Evolutionary conservation across 2,329 filamentous ascomycete genomes (phyloP).

Genomic region (Xylariaceae sp.): DNA sequence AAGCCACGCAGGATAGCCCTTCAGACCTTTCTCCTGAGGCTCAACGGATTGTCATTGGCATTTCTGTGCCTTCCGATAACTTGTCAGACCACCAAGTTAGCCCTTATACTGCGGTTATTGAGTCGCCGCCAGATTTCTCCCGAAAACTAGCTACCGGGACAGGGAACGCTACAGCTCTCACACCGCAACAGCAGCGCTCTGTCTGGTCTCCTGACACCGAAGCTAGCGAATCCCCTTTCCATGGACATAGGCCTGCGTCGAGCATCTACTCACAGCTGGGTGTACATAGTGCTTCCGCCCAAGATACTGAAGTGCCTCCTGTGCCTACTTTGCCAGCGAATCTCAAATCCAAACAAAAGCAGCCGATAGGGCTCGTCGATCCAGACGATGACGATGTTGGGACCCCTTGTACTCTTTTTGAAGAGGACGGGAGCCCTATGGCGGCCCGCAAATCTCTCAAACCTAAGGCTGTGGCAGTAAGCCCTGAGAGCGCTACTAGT

Average conservation of each 20-base stretch:
- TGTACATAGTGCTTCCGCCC: constrained; percentile 35
- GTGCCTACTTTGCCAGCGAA: constrained; percentile 59
- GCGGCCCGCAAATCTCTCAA: constrained; percentile 44
- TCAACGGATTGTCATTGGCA: constrained; percentile 73
- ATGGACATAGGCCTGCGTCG: constrained; percentile 51
- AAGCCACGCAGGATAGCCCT: constrained; percentile 28
- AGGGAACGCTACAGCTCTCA: constrained; percentile 25
- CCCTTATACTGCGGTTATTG: constrained; percentile 51
- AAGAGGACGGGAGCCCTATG: constrained; percentile 63
- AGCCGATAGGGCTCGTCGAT: constrained; percentile 35
- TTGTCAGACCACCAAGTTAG: constrained; percentile 50
- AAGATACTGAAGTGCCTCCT: constrained; percentile 53
- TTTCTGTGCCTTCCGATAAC: constrained; percentile 62
- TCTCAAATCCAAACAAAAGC: constrained; percentile 44
- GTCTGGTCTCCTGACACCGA: constrained; percentile 67
- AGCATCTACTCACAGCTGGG: constrained; percentile 65
- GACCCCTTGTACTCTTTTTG: constrained; percentile 69
- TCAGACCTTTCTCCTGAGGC: constrained; percentile 67
- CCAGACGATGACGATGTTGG: constrained; percentile 49
- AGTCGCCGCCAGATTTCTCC: constrained; percentile 42
- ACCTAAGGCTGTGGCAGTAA: constrained; percentile 41
- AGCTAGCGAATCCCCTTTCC: constrained; percentile 48
- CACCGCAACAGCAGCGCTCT: constrained; percentile 47
- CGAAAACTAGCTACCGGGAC: constrained; percentile 23
- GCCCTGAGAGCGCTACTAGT: constrained; percentile 55